These are phyloP conservation scores for Trichopus zeylanicus DNA, from an alignment of 116 monocot genomes.

Conservation along the genomic window DNA sequence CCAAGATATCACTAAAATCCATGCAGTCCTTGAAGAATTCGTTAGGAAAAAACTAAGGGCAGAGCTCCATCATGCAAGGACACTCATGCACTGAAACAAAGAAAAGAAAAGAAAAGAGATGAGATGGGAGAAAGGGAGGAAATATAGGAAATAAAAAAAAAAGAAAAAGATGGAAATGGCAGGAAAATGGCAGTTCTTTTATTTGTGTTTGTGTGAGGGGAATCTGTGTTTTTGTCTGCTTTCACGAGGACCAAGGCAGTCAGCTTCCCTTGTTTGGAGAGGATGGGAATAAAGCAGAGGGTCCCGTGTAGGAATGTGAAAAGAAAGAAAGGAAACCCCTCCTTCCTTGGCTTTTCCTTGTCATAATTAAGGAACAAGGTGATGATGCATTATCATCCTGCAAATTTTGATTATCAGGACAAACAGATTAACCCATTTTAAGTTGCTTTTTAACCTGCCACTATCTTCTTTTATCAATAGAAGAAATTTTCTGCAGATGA, in stretches of 20 bases:
- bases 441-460: too few relatives aligned
- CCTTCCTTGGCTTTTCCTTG: neutral
- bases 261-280: conserved; percentile 10
- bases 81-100: conserved; percentile 25
- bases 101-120: conserved; percentile 1
- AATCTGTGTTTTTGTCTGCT: conserved; percentile 75
- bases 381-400: too few relatives aligned
- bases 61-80: conserved; percentile 1
- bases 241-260: conserved; percentile 55
- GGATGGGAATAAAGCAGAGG: conserved; percentile 36
- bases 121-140: neutral
- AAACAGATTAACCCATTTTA: too few relatives aligned
- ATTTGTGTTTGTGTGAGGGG: conserved; percentile 44
- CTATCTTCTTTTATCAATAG: too few relatives aligned
- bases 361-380: too few relatives aligned
- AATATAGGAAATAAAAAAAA: neutral
- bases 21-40: conserved; percentile 20
- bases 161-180: conserved; percentile 6
- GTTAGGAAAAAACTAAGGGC: conserved; percentile 20
- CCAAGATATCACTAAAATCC: conserved; percentile 23
- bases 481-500: too few relatives aligned
- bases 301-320: conserved; percentile 4
- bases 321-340: conserved; percentile 7
- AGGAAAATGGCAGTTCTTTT: conserved; percentile 18
- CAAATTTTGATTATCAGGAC: too few relatives aligned